These are phyloP conservation scores for Lomentospora prolificans DNA, from an alignment of 2,329 filamentous ascomycete genomes.

Conservation along the genomic window DNA sequence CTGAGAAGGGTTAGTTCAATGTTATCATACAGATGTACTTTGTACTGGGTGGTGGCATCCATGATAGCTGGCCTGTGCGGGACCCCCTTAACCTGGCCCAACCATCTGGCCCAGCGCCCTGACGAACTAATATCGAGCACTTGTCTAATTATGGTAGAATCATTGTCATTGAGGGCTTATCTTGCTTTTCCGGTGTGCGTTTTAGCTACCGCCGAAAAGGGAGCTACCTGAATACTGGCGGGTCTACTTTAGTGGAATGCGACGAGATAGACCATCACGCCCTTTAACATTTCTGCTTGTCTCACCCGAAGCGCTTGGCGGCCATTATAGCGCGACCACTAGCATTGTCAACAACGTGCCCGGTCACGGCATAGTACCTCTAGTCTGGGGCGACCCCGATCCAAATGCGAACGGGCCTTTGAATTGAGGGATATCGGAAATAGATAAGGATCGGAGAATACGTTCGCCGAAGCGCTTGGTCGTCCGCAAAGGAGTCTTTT, in stretches of 20 bases:
- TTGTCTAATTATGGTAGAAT: neutral
- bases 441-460: neutral
- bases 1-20: too few relatives aligned
- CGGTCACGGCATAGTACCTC: neutral
- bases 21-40: too few relatives aligned
- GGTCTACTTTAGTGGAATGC: neutral
- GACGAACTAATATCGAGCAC: neutral
- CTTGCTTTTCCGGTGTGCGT: neutral
- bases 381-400: neutral
- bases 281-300: neutral
- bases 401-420: neutral
- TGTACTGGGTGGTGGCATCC: too few relatives aligned
- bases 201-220: neutral
- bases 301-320: neutral
- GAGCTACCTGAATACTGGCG: neutral
- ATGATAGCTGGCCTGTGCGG: neutral
- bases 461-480: neutral
- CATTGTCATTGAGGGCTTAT: neutral
- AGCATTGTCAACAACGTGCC: neutral
- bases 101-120: neutral
- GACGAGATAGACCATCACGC: neutral
- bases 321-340: neutral
- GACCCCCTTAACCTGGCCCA: too few relatives aligned
- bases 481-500: neutral
- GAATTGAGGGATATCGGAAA: neutral